Evolutionary conservation across 177 flowering plant species (phyloP), one percentile per base, ranked within the genome.

Genomic region (Vitis hybrid): DNA sequence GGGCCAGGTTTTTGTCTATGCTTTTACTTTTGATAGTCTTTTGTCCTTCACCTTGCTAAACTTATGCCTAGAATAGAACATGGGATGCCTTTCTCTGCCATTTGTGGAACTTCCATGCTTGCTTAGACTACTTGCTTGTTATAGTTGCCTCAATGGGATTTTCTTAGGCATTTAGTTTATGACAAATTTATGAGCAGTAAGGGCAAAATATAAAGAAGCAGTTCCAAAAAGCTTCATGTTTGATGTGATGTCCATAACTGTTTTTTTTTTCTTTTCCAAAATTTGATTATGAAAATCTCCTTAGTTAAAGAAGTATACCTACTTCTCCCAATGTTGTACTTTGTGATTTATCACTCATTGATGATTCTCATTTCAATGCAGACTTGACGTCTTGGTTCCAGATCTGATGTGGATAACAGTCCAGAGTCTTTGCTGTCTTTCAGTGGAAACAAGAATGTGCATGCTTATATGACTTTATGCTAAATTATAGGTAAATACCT

Each of bases 401-500:
- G 77, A 60, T 76, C 83, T 74, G 87, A 85, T 62, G 73, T 90
- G 62, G 98, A 96, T 75, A 88, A 86, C 76, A 89, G 79, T 71
- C 86, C 97, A 45, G 78, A 90, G 72, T 93, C 98, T 56, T 77
- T 90, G 76, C 76, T 93, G 72, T 86, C 84, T 62, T 82, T 93
- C 77, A 69, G 50, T 76, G 97, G 90, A 61, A 89, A 85, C 70
- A 73, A 84, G 45, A 82, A 72, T 75, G 91, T 90, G 29, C 97
- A 93, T 73, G 89, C 86, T 81, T 96, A 19, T 93, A 83, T 78
- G 98, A 96, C 71, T 76, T 96, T 85, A 76, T 96, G 52, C 71
- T 96, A 75, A 96, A 96, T 80, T 89, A 90, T 77, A 89, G 98
- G 99, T 89, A 78, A 16, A 69, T 34, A 15, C 52, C 48, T 58